phyloP scores from a whole-genome alignment of 352 stramenopile genomes.

The Aphanomyces stellatus region DNA sequence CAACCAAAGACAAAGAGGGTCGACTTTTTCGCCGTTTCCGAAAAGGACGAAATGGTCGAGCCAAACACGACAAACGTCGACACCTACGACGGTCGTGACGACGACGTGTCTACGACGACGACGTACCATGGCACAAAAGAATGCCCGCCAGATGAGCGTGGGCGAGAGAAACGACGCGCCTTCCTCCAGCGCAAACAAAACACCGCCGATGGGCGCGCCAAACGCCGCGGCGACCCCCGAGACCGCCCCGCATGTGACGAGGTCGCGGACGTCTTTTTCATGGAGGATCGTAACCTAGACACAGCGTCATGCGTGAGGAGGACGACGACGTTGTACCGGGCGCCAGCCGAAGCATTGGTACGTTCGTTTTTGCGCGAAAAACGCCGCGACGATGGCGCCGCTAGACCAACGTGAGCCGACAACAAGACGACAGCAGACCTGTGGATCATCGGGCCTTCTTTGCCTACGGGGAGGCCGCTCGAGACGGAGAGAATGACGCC shows the following conservation, averaged over 20 bases:
- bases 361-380: constrained; percentile 9
- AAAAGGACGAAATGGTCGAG: not conserved
- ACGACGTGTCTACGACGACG: not conserved
- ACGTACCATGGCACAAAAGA: constrained; percentile 30
- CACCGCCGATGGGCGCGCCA: constrained; percentile 46
- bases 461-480: constrained; percentile 36
- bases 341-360: constrained; percentile 6
- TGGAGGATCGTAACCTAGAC: not conserved
- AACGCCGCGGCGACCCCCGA: constrained; percentile 48
- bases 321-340: not conserved
- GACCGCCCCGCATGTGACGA: constrained; percentile 39
- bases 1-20: constrained; percentile 13
- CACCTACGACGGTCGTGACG: not conserved
- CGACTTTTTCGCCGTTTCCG: constrained; percentile 10
- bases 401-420: not conserved
- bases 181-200: constrained; percentile 32
- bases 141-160: constrained; percentile 31
- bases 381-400: constrained; percentile 17
- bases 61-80: constrained; percentile 5
- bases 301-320: not conserved
- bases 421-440: too few relatives aligned
- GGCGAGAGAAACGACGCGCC: constrained; percentile 31
- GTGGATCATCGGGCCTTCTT: constrained; percentile 31
- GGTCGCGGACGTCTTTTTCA: constrained; percentile 32
- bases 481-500: constrained; percentile 37